Conservation (phyloP, 495 filamentous ascomycete species). For the Lentithecium fluviatile region DNA sequence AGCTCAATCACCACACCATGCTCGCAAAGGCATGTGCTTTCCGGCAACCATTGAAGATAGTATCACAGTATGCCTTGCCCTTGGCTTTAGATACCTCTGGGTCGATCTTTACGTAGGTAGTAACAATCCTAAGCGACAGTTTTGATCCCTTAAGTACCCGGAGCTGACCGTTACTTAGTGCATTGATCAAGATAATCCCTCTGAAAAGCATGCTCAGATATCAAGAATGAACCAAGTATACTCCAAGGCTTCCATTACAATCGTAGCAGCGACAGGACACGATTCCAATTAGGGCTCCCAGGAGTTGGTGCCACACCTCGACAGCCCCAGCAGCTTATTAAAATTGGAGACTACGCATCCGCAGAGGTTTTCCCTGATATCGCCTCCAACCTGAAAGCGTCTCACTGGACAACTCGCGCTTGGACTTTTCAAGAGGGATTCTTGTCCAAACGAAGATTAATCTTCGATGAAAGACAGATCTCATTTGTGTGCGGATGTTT, state of each 20-base stretch:
- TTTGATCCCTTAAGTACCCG: background rate
- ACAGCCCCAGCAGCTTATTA: background rate
- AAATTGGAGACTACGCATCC: background rate
- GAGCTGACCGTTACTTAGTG: constrained; percentile 9
- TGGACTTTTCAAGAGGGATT: constrained; percentile 27
- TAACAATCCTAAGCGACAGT: background rate
- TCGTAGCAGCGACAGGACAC: constrained; percentile 8
- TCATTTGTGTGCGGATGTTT: constrained; percentile 4
- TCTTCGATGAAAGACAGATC: constrained; percentile 24
- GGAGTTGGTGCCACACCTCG: constrained; percentile 6
- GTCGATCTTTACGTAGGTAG: background rate
- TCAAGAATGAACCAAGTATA: constrained; percentile 17
- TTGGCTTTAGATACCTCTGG: background rate
- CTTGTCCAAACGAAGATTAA: constrained; percentile 12
- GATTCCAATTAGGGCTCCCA: constrained; percentile 7
- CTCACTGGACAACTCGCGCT: constrained; percentile 8
- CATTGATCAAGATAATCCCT: constrained; percentile 23
- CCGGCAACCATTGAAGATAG: background rate
- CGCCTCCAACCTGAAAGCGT: background rate
- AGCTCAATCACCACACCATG: background rate
- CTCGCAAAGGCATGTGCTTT: background rate
- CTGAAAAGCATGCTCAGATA: constrained; percentile 24
- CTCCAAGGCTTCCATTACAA: constrained; percentile 3
- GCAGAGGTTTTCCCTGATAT: background rate
- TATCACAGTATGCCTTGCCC: background rate